Conservation (phyloP, 2,329 filamentous ascomycete species). For the Rutstroemia sp. region DNA sequence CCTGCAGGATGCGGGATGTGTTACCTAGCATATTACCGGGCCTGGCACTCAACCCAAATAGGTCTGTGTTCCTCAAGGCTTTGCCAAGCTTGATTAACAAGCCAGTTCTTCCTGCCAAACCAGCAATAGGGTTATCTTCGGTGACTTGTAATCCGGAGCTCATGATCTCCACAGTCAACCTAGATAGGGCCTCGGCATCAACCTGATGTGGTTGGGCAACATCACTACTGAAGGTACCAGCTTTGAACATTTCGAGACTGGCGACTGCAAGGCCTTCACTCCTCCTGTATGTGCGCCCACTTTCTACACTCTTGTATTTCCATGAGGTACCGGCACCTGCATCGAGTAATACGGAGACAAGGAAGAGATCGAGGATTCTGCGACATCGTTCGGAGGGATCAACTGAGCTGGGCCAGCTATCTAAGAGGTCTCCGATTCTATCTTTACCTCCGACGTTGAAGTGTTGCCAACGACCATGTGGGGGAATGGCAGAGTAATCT, state of each 20-base stretch:
- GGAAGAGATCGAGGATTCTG: slow-evolving; percentile 68
- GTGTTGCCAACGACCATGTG: slow-evolving; percentile 81
- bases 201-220: slow-evolving; percentile 78
- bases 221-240: slow-evolving; percentile 80
- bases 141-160: slow-evolving; percentile 79
- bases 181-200: slow-evolving; percentile 72
- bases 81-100: slow-evolving; percentile 68
- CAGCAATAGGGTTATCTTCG: slow-evolving; percentile 72
- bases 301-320: slow-evolving; percentile 89
- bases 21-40: slow-evolving; percentile 92
- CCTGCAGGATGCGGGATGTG: slow-evolving; percentile 21
- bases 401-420: slow-evolving; percentile 56
- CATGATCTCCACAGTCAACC: slow-evolving; percentile 65
- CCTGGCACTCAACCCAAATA: slow-evolving; percentile 76
- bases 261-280: slow-evolving; percentile 82
- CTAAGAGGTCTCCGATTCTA: slow-evolving; percentile 62
- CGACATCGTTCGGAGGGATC: slow-evolving; percentile 69
- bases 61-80: slow-evolving; percentile 70
- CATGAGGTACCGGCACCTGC: slow-evolving; percentile 85
- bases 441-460: slow-evolving; percentile 75
- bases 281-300: slow-evolving; percentile 71
- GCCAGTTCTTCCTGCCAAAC: slow-evolving; percentile 75
- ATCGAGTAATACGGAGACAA: slow-evolving; percentile 75
- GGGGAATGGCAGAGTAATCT: slow-evolving; percentile 66
- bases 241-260: slow-evolving; percentile 86